Base-by-base conservation (phyloP, 164 flowering plant genomes). In the Paratinospora sagittata region DNA sequence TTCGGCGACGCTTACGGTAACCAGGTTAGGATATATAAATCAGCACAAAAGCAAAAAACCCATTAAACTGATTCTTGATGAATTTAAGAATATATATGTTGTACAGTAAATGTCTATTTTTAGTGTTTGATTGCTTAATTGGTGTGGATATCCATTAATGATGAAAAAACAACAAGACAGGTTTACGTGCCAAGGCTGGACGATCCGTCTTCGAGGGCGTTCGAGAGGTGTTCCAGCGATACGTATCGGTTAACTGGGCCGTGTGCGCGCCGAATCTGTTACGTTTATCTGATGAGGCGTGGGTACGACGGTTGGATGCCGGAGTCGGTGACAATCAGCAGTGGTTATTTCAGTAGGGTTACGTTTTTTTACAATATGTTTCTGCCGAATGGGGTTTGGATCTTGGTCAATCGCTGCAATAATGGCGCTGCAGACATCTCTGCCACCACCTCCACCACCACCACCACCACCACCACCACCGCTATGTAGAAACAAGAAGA, bases 261-360 rank as follows among this genome's bases (percentile, higher is more conserved):
- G 9, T 92, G 96, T 66, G 80, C 83, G 13, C 83, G 80, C 70
- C 73, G 72, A 68, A 80, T 88, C 24, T 89, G 97, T 68, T 86
- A 85, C 65, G 47, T 86, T 60, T 89, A 88, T 72, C 76, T 91
- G 64, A 72, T 75, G 65, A 81, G 94, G 78, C 72, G 52, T 0
- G 94, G 97, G 70, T 67, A 55, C 2, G 97, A 91, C 63, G 97
- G 94, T 11, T 89, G 92, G 97, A 86, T 73, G 63, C 91, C 90
- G 0, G 83, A 83, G 72, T 73, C 72, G 2, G 87, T 89, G 68
- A 81, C 67, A 45, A 64, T 91, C 65, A n/a, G n/a, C n/a, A 75
- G 65, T 55, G 81, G 84, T 0, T 67, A 81, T 55, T 71, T 77
- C 2, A 76, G 39, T 37, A 37, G 82, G 14, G 77, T 79, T 10